Conservation (phyloP, 257 asterid genomes). For the Knoxia roxburghii region DNA sequence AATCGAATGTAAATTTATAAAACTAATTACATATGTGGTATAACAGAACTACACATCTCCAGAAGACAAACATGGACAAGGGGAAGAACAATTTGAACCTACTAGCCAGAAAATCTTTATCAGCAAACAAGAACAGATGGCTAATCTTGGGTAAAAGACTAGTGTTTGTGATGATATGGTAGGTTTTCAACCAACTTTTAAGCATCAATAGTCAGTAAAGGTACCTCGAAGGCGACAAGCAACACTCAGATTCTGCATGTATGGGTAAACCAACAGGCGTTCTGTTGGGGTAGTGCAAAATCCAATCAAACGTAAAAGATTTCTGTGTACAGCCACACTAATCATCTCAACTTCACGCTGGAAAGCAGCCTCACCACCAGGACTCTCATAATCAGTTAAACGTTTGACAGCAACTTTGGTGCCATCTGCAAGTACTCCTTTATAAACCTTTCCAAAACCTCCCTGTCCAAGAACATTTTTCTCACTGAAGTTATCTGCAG, state of each 20-base stretch:
- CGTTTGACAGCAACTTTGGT: conserved; percentile 93
- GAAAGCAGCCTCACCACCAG: conserved; percentile 93
- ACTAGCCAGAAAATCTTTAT: background rate
- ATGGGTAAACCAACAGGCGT: conserved; percentile 86
- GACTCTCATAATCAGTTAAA: conserved; percentile 79
- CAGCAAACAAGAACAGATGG: background rate
- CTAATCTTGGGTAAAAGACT: background rate
- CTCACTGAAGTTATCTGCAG: conserved; percentile 83
- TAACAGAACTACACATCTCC: background rate
- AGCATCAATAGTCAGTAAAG: background rate
- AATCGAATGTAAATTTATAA: background rate
- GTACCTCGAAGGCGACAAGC: conserved; percentile 94
- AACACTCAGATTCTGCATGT: conserved; percentile 90
- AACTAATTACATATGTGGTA: background rate
- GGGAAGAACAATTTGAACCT: background rate
- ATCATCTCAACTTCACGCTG: conserved; percentile 99
- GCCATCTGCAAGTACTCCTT: conserved; percentile 70
- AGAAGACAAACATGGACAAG: background rate
- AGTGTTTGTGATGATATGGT: background rate
- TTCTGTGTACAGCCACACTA: conserved; percentile 93
- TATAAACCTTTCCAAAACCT: conserved; percentile 93
- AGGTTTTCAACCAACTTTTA: background rate
- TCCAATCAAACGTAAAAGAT: conserved; percentile 77
- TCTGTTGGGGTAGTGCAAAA: conserved; percentile 95
- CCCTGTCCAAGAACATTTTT: conserved; percentile 93